phyloP scores from a whole-genome alignment of 441 rosid species.

The Raphanus hybrid region DNA sequence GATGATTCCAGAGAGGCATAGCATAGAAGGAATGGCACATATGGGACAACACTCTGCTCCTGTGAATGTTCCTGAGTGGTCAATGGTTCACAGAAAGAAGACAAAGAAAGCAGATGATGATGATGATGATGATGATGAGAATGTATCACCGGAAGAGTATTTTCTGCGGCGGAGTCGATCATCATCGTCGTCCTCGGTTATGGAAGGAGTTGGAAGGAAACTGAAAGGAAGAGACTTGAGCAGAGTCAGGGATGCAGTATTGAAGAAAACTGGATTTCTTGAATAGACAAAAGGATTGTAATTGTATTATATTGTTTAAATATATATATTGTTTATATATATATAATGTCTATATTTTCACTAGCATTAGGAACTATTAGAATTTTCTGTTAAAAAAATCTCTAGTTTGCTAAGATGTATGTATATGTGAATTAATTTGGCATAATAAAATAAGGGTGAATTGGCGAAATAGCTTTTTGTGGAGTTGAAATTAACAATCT shows the following conservation, averaged over 20 bases:
- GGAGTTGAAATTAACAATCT: too few relatives aligned
- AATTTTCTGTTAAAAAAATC: too few relatives aligned
- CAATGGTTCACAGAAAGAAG: constrained; percentile 45
- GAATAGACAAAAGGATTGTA: constrained; percentile 42
- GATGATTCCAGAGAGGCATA: constrained; percentile 58
- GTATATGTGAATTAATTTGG: too few relatives aligned
- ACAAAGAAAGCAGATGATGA: constrained; percentile 39
- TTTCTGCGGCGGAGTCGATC: constrained; percentile 62
- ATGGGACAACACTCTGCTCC: constrained; percentile 71
- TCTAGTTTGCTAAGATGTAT: too few relatives aligned
- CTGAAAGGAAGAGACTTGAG: constrained; percentile 89
- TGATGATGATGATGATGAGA: constrained; percentile 31
- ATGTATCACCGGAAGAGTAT: constrained; percentile 76
- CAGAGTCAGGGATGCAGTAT: constrained; percentile 75
- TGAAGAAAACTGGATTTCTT: constrained; percentile 87
- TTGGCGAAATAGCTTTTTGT: too few relatives aligned
- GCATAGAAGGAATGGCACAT: constrained; percentile 25
- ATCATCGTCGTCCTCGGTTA: constrained; percentile 72
- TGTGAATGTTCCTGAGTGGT: constrained; percentile 66
- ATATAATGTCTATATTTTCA: constrained; percentile 13
- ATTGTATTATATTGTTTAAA: not conserved
- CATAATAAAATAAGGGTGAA: too few relatives aligned
- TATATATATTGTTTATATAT: constrained; percentile 9
- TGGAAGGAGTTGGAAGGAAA: constrained; percentile 88
- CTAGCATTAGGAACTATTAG: not conserved